Evolutionary conservation across 257 asterid species (phyloP), one percentile per base, ranked within the genome.

Genomic region (Oldenlandia corymbosa): DNA sequence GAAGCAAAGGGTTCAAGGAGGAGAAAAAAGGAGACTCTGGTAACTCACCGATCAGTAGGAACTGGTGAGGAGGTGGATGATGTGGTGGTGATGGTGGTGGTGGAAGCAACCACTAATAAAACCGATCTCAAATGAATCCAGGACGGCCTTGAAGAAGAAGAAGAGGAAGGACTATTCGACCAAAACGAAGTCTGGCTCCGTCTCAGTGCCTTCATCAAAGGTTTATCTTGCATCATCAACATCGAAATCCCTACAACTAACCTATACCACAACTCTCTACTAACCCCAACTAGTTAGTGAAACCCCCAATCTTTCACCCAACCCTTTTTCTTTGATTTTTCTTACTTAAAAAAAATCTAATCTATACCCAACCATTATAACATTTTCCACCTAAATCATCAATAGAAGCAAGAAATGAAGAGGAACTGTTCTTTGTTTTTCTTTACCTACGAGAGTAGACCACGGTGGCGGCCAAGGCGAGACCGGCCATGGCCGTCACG

Each of bases 101-200:
- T 79, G 71, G 90, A 80, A 50, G 95, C 84, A 78, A 83, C 85
- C 62, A 85, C 73, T 53, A 83, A 79, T 70, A 88, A 71, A 70
- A 83, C 88, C 79, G 94, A 88, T 85, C 89, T 83, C 76, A 85
- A 77, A 70, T 76, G 89, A 58, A 81, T 66, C 91, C 94, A 88
- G 48, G 81, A 61, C 43, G 84, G 55, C 86, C 89, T 81, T 56
- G 94, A 72, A 28, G 86, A 83, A 28, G 90, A 73, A 48, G 64
- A 68, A 73, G 84, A 34, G 4, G 9, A 54, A 49, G 68, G 34
- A 27, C 26, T 41, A 53, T 43, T n/a, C 34, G 69, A 79, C 71
- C 74, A 80, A 46, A 84, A 68, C 46, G 86, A 82, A 67, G 87
- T 74, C 69, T 79, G 84, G 75, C 79, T 86, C 88, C 96, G 82